phyloP scores from a whole-genome alignment of 1,284 basidiomycete genomes.

The Ceratobasidium sp. region DNA sequence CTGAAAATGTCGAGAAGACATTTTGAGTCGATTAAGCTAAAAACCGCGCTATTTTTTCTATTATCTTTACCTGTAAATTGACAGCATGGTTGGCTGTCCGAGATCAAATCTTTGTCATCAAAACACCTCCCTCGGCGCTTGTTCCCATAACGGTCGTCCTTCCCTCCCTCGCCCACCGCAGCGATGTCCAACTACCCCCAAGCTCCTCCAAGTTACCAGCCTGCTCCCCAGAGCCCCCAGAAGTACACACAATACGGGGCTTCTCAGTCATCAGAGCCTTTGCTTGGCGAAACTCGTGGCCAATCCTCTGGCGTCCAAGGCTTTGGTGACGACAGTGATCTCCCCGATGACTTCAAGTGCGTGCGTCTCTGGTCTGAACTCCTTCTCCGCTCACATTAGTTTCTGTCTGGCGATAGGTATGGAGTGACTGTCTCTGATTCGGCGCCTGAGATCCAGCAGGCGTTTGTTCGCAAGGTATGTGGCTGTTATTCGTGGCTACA shows the following conservation, averaged over 20 bases:
- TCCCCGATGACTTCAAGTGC: constrained; percentile 86
- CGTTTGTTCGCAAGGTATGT: constrained; percentile 77
- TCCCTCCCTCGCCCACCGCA: constrained; percentile 13
- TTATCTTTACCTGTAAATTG: no score
- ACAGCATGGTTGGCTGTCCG: no score
- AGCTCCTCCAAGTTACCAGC: constrained; percentile 39
- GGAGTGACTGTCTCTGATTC: constrained; percentile 82
- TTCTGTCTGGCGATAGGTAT: constrained; percentile 64
- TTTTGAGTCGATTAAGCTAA: no score
- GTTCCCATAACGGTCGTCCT: constrained; percentile 17
- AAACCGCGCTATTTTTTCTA: no score
- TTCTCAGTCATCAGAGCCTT: constrained; percentile 31
- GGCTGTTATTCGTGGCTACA: constrained; percentile 5
- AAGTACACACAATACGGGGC: constrained; percentile 41
- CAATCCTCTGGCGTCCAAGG: constrained; percentile 40
- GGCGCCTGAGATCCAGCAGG: constrained; percentile 75
- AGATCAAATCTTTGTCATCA: neutral
- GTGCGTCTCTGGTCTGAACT: constrained; percentile 58
- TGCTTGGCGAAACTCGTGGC: constrained; percentile 32
- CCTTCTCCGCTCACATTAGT: neutral
- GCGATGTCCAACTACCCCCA: constrained; percentile 44
- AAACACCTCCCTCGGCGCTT: constrained; percentile 1
- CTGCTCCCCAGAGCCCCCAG: constrained; percentile 39
- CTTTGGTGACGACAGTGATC: constrained; percentile 58
- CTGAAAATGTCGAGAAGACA: no score